Evolutionary conservation across 306 rosid genomes (phyloP), one percentile per base, ranked within the genome.

Genomic region (Vigna unguiculata): DNA sequence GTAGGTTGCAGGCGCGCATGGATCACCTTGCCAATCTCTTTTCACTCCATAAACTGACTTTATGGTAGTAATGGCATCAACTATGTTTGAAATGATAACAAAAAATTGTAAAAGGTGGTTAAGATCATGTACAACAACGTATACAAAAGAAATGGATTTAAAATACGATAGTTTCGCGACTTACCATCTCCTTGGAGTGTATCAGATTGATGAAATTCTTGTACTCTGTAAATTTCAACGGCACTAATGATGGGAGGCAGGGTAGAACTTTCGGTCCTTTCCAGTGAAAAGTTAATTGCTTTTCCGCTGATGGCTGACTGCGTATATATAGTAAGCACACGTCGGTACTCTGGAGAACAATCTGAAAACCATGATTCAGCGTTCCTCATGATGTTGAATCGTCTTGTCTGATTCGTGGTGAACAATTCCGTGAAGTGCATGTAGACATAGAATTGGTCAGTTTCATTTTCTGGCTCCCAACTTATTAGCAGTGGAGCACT

Each of bases 1-100:
- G 71, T 85, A 82, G 5, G 2, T 55, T 54, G 54, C 14, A 0
- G 91, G 93, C 30, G 49, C 24, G 55, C 91, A 87, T 25, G 90
- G 91, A 80, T 90, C 87, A 62, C 86, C 91, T 74, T 82, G 82
- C 88, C 90, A 87, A 47, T 80, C 72, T 68, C 73, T 85, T 46
- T 63, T 41, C 67, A 87, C 54, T 59, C 46, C 63, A 61, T 88
- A 90, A 4, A 74, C 24, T 28, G 83, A 76, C 80, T 86, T 83
- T 38, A 88, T 79, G 22, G n/a, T 86, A 14, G 77, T 66, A 21
- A 90, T 79, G 0, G 88, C 90, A 45, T 51, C 85, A 58, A 85
- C 91, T 90, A n/a, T n/a, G 2, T 19, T 21, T 32, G 0, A 0
- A 32, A 0, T 4, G 36, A n/a, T n/a, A n/a, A n/a, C 7, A 32